Base-by-base conservation (phyloP, 1,139 yeast genomes). In the Pichia cactophila region DNA sequence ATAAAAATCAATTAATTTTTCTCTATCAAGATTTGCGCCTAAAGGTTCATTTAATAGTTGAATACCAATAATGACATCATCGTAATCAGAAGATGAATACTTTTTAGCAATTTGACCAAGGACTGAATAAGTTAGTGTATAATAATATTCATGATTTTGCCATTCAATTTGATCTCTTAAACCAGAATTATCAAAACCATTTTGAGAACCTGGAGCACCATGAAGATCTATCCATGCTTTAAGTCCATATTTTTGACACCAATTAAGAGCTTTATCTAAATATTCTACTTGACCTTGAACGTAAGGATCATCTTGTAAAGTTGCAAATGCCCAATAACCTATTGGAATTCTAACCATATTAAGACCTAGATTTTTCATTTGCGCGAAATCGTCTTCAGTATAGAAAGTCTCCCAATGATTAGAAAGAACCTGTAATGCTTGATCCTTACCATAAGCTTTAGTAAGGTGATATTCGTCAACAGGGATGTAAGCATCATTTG, bases 181-280 rank as follows among this genome's bases (percentile, higher is more conserved):
- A 23, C 98, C 98, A 11, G 96, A 87, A 70, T 90, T 90, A 66
- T 92, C 98, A 64, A 90, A 90, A 23, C 97, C 97, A 64, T 90
- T 90, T 69, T 90, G 97, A 23, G 96, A 86, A n/a, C 97, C 97
- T 44, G 97, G 94, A 31, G 88, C 94, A 51, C 97, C 97, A 65
- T 90, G 98, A 59, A 90, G 71, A 66, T 90, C 98, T 49, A 90
- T 75, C 96, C 96, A 88, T 26, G 80, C 95, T 64, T 84, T 81
- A 58, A 90, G 66, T 45, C 75, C 77, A 58, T 81, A 61, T 23
- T 72, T 69, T 50, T 78, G 68, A 45, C 86, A 80, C 97, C 97
- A 90, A 26, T 68, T 74, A 46, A 90, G 70, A 10, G 96, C 96
- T 58, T 74, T 61, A 50, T 79, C 80, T 47, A 81, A 62, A 58